Evolutionary conservation across 148 eudicot genomes (phyloP).

Genomic region (Rhododendron molle): DNA sequence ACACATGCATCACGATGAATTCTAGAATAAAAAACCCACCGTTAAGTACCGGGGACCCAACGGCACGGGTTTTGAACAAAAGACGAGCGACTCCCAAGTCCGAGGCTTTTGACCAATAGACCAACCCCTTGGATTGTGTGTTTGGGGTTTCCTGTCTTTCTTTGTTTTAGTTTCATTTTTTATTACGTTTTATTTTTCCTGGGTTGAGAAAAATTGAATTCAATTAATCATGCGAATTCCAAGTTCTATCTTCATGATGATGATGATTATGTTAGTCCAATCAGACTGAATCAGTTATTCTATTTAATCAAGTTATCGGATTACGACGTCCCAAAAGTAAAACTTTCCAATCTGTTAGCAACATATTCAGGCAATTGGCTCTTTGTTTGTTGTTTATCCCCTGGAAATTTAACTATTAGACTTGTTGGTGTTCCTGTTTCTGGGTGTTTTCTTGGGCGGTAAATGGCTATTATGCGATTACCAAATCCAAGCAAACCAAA

Average conservation of each 20-base stretch:
- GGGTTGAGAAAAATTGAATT: not conserved
- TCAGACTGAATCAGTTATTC: not conserved
- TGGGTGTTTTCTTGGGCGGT: not conserved
- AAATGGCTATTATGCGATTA: not conserved
- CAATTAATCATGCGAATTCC: not conserved
- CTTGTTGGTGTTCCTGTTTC: not conserved
- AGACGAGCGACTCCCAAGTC: too few relatives aligned
- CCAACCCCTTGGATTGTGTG: not conserved
- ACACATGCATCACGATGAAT: too few relatives aligned
- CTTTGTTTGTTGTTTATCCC: not conserved
- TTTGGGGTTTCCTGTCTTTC: not conserved
- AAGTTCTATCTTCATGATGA: not conserved
- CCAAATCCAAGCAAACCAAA: not conserved
- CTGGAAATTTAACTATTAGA: not conserved
- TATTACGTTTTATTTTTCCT: not conserved
- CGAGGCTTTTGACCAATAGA: too few relatives aligned
- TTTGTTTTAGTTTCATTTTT: not conserved
- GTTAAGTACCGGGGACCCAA: too few relatives aligned
- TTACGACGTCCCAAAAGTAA: not conserved
- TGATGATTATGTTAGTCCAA: not conserved
- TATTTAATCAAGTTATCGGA: not conserved
- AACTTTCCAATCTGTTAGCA: not conserved
- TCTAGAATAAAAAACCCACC: too few relatives aligned
- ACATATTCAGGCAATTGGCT: not conserved
- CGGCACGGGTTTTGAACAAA: too few relatives aligned